Evolutionary conservation across 495 filamentous ascomycete genomes (phyloP), one percentile per base, ranked within the genome.

Genomic region (Usnea hakonensis): DNA sequence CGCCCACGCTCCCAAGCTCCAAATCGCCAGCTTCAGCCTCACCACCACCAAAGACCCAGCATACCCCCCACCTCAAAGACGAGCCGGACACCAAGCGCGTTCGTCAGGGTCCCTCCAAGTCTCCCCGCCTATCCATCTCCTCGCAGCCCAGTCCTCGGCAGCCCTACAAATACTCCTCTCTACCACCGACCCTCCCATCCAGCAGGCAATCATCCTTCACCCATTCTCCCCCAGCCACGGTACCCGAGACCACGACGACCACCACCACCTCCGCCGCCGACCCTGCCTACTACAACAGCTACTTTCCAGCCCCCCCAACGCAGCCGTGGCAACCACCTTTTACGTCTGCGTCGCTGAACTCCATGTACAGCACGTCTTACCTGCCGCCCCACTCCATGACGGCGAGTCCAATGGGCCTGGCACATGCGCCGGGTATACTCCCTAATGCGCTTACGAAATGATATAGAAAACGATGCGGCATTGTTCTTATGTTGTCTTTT

Each of bases 21-120:
- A 76, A 69, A 70, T 71, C 28, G 64, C 77, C 32, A 75, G 79
- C 57, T 74, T 77, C 53, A 79, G 78, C 58, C 23, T 58, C 41
- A 14, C 64, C 63, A 43, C 61, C 65, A 8, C 59, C 57, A 1
- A 50, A 30, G 46, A 30, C 23, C 9, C 43, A n/a, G 9, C 43
- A 23, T 2, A 23, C 9, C 43, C 14, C 43, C 46, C 23, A 50
- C 23, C 46, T 13, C 16, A 16, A 50, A 5, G 46, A 30, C 5
- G 23, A 50, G 19, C 46, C 46, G 46, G 46, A 50, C 23, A 1
- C 46, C 26, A 50, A 50, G 46, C 46, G 46, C 23, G 23, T 7
- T 13, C 46, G 46, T 30, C 46, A 23, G 23, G 23, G 11, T 30
- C 23, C 26, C 46, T 28, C 46, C 9, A 50, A 50, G 5, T 28